Evolutionary conservation across 805 yeast species (phyloP).

Genomic region (Saccharomycopsis fodiens): DNA sequence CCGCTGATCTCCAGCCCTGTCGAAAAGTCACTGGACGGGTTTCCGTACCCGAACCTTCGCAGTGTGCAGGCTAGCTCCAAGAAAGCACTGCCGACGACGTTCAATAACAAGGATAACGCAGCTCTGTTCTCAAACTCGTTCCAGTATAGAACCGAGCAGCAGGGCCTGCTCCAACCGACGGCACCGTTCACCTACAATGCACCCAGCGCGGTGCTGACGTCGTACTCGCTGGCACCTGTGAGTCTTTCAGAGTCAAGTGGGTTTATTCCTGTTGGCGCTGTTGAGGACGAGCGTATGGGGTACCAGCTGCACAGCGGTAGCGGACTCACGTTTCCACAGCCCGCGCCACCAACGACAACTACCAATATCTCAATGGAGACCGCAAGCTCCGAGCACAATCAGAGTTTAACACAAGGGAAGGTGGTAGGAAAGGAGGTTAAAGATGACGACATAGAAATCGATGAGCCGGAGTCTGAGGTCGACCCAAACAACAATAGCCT

Average conservation of each 20-base stretch:
- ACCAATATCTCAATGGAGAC: constrained; percentile 40
- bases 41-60: constrained; percentile 10
- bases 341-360: constrained; percentile 44
- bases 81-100: constrained; percentile 8
- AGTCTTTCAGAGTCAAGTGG: constrained; percentile 22
- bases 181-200: constrained; percentile 33
- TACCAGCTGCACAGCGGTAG: constrained; percentile 11
- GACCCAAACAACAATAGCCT: not conserved
- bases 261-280: constrained; percentile 19
- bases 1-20: not conserved
- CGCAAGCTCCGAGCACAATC: constrained; percentile 22
- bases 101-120: constrained; percentile 16
- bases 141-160: not conserved
- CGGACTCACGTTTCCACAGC: constrained; percentile 27
- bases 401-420: not conserved
- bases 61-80: constrained; percentile 9
- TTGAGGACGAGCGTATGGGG: not conserved
- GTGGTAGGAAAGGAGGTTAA: too few species aligned
- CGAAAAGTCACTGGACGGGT: constrained; percentile 1
- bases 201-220: constrained; percentile 41
- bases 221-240: constrained; percentile 32
- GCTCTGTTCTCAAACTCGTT: constrained; percentile 14
- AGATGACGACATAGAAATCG: not conserved
- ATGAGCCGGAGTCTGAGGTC: not conserved
- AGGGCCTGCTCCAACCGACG: constrained; percentile 1